These are phyloP conservation scores for Backusella mclennaniae DNA, from an alignment of 192 early-diverging fungal species.

Conservation along the genomic window DNA sequence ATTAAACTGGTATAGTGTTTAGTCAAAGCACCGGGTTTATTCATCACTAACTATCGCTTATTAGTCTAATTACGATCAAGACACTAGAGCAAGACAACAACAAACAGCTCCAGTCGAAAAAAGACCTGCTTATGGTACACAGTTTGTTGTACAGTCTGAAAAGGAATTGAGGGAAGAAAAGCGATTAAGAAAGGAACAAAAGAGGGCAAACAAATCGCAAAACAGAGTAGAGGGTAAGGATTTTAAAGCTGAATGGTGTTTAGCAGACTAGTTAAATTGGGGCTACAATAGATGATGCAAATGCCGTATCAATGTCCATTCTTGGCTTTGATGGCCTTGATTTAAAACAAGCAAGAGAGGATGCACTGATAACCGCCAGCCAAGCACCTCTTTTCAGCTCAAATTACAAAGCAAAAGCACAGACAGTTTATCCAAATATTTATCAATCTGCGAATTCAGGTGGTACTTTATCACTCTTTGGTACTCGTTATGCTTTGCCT, in stretches of 20 bases:
- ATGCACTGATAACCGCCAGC: slow-evolving; percentile 52
- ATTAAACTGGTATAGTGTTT: slow-evolving; percentile 41
- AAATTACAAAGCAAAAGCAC: slow-evolving; percentile 29
- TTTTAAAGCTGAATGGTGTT: background rate
- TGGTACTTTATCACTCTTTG: slow-evolving; percentile 75
- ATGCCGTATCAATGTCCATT: slow-evolving; percentile 52
- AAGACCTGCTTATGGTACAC: slow-evolving; percentile 56
- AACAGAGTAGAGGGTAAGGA: slow-evolving; percentile 18
- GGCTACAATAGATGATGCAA: slow-evolving; percentile 41
- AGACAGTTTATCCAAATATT: slow-evolving; percentile 74
- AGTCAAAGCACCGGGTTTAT: background rate
- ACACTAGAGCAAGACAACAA: background rate
- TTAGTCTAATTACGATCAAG: slow-evolving; percentile 34
- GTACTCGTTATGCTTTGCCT: slow-evolving; percentile 77
- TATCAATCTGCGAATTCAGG: slow-evolving; percentile 71
- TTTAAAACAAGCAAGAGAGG: slow-evolving; percentile 58
- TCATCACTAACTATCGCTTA: background rate
- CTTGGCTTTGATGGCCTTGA: slow-evolving; percentile 67
- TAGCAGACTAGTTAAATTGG: background rate
- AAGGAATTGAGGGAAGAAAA: slow-evolving; percentile 60
- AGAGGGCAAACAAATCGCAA: slow-evolving; percentile 42
- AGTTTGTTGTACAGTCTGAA: slow-evolving; percentile 64
- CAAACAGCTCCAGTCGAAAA: slow-evolving; percentile 23
- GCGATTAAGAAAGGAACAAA: slow-evolving; percentile 63
- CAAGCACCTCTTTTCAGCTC: slow-evolving; percentile 40